Base-by-base conservation (phyloP, 2,329 filamentous ascomycete genomes). In the Xylaria sp. region DNA sequence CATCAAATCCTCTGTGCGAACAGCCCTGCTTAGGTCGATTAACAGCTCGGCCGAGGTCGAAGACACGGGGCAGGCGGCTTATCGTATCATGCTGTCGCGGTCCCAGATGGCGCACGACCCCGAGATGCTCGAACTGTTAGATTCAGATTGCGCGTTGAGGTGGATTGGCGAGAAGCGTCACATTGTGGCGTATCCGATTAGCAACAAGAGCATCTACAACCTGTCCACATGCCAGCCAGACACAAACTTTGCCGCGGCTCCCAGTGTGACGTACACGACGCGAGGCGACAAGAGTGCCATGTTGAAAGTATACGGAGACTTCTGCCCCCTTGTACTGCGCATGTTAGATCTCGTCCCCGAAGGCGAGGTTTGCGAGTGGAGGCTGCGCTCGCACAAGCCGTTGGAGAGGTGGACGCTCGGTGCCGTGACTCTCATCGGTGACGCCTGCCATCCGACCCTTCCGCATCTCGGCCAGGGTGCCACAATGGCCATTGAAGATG, bases 101-200 rank as follows among this genome's bases (percentile, higher is more conserved):
- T 84, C 87, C 34, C 84, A 90, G 66, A 91, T 94, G 87, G 79
- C 84, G 64, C 72, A 86, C 25, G 91, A 94, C 72, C 85, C 90
- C 0, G 90, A 92, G 70, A 82, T 93, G 56, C 81, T 90, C 61
- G 84, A 81, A n/a, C 84, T 94, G 10, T 83, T 94, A 25, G 87
- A 92, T 72, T 83, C 85, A 50, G 87, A 93, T 74, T 83, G 85
- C 57, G 91, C 91, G 2, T 90, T 89, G 45, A 86, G 92, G 58
- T 94, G 91, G 92, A 91, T 94, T 60, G 92, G 92, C 36, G 89
- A 89, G 76, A 87, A 87, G 72, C 85, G 91, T 1, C 92, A 94
- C 78, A 91, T 93, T 77, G 92, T 94, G 73, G 91, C 91, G 0
- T 95, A 94, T 77, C 89, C 91, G 0, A 89, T 95, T 50, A 85